A percentile compares a stretch with the other conserved stretches of the same genome.
These are phyloP conservation scores for Penicillium psychrofluorescens DNA, from an alignment of 495 filamentous ascomycete genomes.

Conservation along the genomic window DNA sequence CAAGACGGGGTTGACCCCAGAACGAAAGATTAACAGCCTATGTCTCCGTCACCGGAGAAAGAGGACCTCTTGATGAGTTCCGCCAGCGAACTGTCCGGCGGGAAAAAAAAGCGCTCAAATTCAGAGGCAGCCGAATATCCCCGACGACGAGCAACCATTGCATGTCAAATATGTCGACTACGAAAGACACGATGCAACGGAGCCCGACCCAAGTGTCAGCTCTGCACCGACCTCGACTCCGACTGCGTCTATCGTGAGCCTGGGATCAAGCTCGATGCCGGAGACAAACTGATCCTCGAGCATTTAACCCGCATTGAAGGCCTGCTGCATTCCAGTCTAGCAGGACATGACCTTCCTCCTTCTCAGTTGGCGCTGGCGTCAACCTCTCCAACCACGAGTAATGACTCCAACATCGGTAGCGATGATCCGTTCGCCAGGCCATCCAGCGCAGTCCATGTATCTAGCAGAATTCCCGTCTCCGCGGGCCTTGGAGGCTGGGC, in stretches of 20 bases:
- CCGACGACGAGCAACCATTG: conserved; percentile 62
- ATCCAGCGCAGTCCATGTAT: conserved; percentile 24
- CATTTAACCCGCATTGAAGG: conserved; percentile 69
- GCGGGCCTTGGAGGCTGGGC: conserved; percentile 70
- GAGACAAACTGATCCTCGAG: conserved; percentile 78
- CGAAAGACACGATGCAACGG: conserved; percentile 80
- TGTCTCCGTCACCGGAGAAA: no score
- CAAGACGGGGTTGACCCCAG: no score
- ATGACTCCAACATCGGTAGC: conserved; percentile 56
- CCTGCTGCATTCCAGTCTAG: conserved; percentile 60
- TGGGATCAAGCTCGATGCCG: conserved; percentile 80
- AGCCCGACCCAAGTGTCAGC: conserved; percentile 73
- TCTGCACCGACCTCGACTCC: conserved; percentile 73
- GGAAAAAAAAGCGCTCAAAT: conserved; percentile 54
- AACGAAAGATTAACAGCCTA: no score
- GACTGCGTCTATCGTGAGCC: conserved; percentile 81
- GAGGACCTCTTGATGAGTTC: neutral
- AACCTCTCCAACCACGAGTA: conserved; percentile 63
- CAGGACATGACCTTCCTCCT: conserved; percentile 25
- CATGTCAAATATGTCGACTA: conserved; percentile 81
- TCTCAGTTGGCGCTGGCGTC: conserved; percentile 41
- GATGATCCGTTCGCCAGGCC: conserved; percentile 50
- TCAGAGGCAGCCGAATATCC: conserved; percentile 62
- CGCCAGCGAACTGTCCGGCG: neutral
- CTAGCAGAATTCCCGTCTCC: conserved; percentile 49